Evolutionary conservation across 257 asterid species (phyloP).

Genomic region (Echites panduratus): DNA sequence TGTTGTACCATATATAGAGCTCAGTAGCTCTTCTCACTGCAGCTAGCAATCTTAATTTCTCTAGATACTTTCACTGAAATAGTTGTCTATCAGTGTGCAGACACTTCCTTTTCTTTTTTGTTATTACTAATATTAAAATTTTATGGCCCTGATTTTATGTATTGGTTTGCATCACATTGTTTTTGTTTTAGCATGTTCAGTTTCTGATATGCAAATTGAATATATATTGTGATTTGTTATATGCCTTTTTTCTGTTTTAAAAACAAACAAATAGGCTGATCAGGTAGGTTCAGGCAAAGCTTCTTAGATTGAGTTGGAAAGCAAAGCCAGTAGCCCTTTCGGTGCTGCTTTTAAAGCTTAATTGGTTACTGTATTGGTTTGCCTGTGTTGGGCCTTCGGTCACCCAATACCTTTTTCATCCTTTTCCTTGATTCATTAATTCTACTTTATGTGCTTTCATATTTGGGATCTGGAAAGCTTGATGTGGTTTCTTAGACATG

Average conservation of each 20-base stretch:
- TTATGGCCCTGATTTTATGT: not conserved
- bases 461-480: not conserved
- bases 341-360: conserved; percentile 12
- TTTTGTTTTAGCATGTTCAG: not conserved
- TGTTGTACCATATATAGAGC: not conserved
- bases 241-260: not conserved
- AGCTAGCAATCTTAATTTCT: not conserved
- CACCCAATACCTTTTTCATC: not conserved
- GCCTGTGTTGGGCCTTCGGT: conserved; percentile 13
- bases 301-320: conserved; percentile 6
- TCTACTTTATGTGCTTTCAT: not conserved
- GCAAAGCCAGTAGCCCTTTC: not conserved
- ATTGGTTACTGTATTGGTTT: not conserved
- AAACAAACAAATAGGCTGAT: not conserved
- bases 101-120: not conserved
- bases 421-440: not conserved
- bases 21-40: not conserved
- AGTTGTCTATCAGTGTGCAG: not conserved
- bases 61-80: not conserved
- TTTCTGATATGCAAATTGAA: not conserved
- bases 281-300: not conserved
- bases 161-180: not conserved
- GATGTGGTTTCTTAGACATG: too few species aligned
- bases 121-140: not conserved
- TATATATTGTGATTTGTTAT: not conserved